Base-by-base conservation (phyloP, 306 rosid species). In the Dicorynia guianensis region DNA sequence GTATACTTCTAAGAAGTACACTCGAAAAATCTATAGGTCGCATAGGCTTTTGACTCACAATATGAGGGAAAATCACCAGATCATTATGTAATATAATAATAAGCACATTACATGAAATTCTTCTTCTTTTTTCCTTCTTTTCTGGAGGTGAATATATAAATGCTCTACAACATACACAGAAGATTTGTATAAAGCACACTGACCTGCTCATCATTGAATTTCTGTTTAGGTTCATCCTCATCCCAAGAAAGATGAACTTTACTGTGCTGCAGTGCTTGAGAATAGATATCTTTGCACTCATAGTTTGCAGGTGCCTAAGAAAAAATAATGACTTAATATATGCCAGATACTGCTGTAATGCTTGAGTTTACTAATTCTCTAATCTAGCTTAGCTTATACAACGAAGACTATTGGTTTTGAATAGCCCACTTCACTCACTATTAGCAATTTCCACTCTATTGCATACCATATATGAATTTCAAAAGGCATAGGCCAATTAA, bases 191-290 rank as follows among this genome's bases (percentile, higher is more conserved):
- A 47, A 25, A 64, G 65, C 14, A 69, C 7, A 70, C 88, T 69
- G 40, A 95, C 97, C 99, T 92, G 89, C 30, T 92, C 92, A 30
- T 84, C 91, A 58, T 67, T 86, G 75, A 89, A 82, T 77, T 92
- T 89, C 38, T 91, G 87, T 34, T 88, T 90, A 1, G 97, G 97
- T 69, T 95, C 97, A 86, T 95, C 99, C 72, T 90, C 97, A 57
- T 95, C 99, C 97, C 97, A 95, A 49, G 99, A 80, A 78, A 87
- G 83, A 33, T 80, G 76, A 64, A 92, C 85, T 55, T 81, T 86
- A 90, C 90, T 89, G 40, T 88, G 96, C 78, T 92, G 97, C 78
- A 95, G 85, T 39, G 97, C 97, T 74, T 77, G 78, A 36, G 98
- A 84, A 48, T 89, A 89, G 79, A 95, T 92, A 83, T 87, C 86